Evolutionary conservation across 1,139 yeast genomes (phyloP), one percentile per base, ranked within the genome.

Genomic region (Yamadazyma epiphylla): DNA sequence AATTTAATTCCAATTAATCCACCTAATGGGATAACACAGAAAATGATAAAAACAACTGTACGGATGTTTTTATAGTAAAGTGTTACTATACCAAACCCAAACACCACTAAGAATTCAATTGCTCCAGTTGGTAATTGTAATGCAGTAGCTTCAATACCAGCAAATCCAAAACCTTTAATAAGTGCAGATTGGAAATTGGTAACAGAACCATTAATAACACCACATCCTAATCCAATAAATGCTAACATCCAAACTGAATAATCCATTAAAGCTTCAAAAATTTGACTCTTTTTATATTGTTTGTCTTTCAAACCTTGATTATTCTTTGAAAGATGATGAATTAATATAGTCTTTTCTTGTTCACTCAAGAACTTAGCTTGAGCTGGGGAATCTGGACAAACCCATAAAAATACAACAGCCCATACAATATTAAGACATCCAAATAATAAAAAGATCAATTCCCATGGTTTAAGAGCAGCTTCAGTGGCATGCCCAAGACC

Each of bases 371-470:
- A 67, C 25, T 49, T 50, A 14, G 74, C 67, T 13, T 55, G 42
- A 3, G 58, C 55, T 10, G 76, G 74, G 15, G 60, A 60, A 39
- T 72, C 70, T 7, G 77, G 76, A 30, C 41, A 50, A 13, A 54
- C 19, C 38, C 43, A 49, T 21, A 49, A 37, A 36, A 57, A 53
- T 3, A 51, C 33, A 5, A 44, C 19, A 2, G 55, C 37, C 57
- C 58, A 53, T 3, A 39, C 55, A 26, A 55, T 42, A 35, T 52
- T 56, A 20, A 56, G 13, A 37, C 76, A 60, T 29, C 74, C 72
- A 20, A 76, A 64, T n/a, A 71, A 70, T 52, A 72, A 57, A 35
- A 67, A 57, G 22, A 58, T 51, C 48, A 51, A 35, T 45, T 52
- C 45, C 62, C 61, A 46, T 30, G 47, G 29, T 12, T 46, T 37